Evolutionary conservation across 2,329 filamentous ascomycete genomes (phyloP), one percentile per base, ranked within the genome.

Genomic region (Botryotinia narcissicola): DNA sequence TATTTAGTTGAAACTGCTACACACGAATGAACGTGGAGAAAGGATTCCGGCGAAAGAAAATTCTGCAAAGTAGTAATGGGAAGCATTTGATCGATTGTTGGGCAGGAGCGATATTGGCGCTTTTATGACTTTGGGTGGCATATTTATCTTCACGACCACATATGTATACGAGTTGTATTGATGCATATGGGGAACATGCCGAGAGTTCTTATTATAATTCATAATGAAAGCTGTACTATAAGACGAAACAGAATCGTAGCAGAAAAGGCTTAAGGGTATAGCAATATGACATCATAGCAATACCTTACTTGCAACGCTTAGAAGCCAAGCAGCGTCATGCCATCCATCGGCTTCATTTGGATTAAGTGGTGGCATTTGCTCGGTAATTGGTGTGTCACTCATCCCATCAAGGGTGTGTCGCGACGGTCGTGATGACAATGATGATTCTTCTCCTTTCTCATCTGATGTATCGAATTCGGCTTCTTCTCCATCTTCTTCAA

Each of bases 311-410:
- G 89, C 90, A 75, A 92, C 89, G 75, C 86, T 90, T 72, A 92
- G 81, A 64, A 92, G 81, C 90, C 90, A 92, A 25, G 89, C 89
- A 40, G 89, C 90, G 81, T 92, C 90, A 73, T 88, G 86, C 90
- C 90, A 92, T 14, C 86, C 87, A 25, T 88, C 89, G 61, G 88
- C 86, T 70, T 91, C 86, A 14, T 84, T 83, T 60, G 85, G 85
- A 69, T 83, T 83, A 16, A 84, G 83, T 46, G 79, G 87, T 79
- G 84, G 84, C 57, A 90, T 82, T 16, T 81, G 81, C 67, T 87
- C 85, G 66, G 85, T 83, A 0, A 83, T 80, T 83, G 81, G 67
- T 40, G 78, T 71, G 42, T 81, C 79, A 32, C 75, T 63, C 12
- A 75, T 74, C 42, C 37, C 72, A 46, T 70, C 32, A 14, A 79